Evolutionary conservation across 306 rosid genomes (phyloP), one percentile per base, ranked within the genome.

Genomic region (Rubus parviflorus): DNA sequence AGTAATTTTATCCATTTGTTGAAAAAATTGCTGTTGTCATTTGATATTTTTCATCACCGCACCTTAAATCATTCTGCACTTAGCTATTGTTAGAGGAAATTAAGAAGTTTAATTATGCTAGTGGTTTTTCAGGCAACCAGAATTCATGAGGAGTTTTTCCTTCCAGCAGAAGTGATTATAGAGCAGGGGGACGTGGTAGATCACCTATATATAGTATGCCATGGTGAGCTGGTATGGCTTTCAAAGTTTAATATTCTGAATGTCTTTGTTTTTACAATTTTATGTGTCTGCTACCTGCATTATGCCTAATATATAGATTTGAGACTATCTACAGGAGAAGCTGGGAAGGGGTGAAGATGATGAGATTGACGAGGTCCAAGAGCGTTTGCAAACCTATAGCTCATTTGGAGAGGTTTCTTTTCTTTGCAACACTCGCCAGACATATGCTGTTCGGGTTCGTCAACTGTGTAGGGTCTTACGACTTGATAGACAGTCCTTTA

Each of bases 401-500:
- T 83, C 80, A 41, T 83, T 88, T 68, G 92, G 91, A 40, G 91
- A 90, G 75, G 73, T 90, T 78, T 90, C 96, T 48, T 86, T 88
- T 46, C 88, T 90, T 74, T 88, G 96, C 77, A 84, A 86, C 79
- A 75, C 76, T 68, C 87, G 86, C 83, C 91, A 88, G 68, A 78
- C 75, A 23, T 86, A 80, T 81, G 80, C 72, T 3, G 81, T 90
- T 53, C 75, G 56, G 43, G 91, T 79, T 72, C 37, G 70, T 76
- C 85, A 87, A 47, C 85, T 85, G 64, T 88, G 85, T 77, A 85
- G 86, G 80, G 84, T 90, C 62, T 81, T 90, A 81, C 87, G 87
- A 46, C 88, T 90, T 71, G 91, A 88, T 79, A 90, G 84, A 79
- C 85, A 79, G 65, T 86, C 88, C 53, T 87, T 90, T 48, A 78